These are phyloP conservation scores for Geosmithia flava DNA, from an alignment of 2,329 filamentous ascomycete genomes.

Conservation along the genomic window DNA sequence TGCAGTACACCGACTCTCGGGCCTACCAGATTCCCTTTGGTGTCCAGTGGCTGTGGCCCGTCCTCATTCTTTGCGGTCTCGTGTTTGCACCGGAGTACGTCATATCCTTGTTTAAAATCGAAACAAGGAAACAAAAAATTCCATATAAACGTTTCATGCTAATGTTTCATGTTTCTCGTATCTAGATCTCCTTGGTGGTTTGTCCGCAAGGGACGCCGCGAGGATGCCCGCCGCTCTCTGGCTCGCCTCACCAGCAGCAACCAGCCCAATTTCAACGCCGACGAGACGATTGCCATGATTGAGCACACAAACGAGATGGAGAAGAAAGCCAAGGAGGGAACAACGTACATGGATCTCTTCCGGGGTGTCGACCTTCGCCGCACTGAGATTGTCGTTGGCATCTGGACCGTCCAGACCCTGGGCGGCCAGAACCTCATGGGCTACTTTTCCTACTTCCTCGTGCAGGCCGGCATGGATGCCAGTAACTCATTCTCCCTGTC, in stretches of 20 bases:
- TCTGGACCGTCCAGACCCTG: constrained; percentile 8
- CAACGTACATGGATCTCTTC: constrained; percentile 38
- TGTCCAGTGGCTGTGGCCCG: constrained; percentile 39
- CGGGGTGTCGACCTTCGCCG: constrained; percentile 35
- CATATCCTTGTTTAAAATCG: not conserved
- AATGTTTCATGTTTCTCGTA: not conserved
- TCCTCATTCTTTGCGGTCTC: constrained; percentile 29
- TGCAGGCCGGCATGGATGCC: constrained; percentile 30
- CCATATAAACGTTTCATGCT: constrained; percentile 1
- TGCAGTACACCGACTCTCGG: constrained; percentile 27
- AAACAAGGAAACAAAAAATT: not conserved
- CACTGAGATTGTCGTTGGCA: constrained; percentile 36
- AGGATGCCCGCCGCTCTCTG: constrained; percentile 26
- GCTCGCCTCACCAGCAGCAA: constrained; percentile 25
- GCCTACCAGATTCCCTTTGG: constrained; percentile 37
- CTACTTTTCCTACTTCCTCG: constrained; percentile 32
- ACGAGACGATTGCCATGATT: constrained; percentile 40
- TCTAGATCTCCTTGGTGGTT: constrained; percentile 37
- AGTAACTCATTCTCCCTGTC: constrained; percentile 30
- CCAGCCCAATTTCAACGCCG: constrained; percentile 25
- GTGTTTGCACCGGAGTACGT: constrained; percentile 33
- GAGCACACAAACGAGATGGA: constrained; percentile 39
- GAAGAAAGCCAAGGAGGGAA: constrained; percentile 26
- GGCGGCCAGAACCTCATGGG: constrained; percentile 36
- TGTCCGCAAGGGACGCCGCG: constrained; percentile 27